Percentiles rank a stretch among this genome's conserved stretches.
phyloP scores from a whole-genome alignment of 805 yeast genomes.

The Pichia deserticola region DNA sequence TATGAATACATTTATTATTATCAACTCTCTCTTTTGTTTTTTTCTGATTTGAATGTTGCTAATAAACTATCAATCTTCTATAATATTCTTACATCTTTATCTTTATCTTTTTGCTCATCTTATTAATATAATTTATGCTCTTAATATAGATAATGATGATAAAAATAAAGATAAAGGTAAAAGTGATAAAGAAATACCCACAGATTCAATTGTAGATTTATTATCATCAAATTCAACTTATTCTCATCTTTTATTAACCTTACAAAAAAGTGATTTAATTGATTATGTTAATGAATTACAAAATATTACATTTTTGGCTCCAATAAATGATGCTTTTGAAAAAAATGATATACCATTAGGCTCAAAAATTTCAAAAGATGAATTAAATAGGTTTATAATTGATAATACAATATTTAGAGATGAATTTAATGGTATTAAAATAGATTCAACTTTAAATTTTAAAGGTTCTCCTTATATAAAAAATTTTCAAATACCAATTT shows the following conservation, averaged over 20 bases:
- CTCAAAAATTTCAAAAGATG: constrained; percentile 10
- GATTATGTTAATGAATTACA: constrained; percentile 51
- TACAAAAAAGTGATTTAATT: constrained; percentile 57
- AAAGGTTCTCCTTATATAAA: constrained; percentile 17
- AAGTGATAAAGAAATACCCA: constrained; percentile 18
- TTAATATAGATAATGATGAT: not conserved
- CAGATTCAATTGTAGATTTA: constrained; percentile 53
- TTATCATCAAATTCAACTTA: constrained; percentile 63
- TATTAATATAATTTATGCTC: too few species aligned
- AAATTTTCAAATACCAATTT: constrained; percentile 24
- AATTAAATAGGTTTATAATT: constrained; percentile 28
- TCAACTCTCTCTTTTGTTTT: too few species aligned
- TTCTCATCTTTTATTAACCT: constrained; percentile 49
- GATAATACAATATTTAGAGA: constrained; percentile 24
- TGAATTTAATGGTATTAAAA: constrained; percentile 24
- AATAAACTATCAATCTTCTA: too few species aligned
- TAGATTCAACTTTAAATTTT: constrained; percentile 19
- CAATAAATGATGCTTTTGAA: constrained; percentile 68
- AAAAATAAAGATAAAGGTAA: not conserved
- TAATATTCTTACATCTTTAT: too few species aligned
- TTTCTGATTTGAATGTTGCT: too few species aligned
- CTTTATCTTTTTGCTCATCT: too few species aligned
- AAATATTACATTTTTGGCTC: constrained; percentile 73
- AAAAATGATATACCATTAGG: not conserved
- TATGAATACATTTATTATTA: too few species aligned